Evolutionary conservation across 345 rosid species (phyloP).

Genomic region (Hypericum perforatum): DNA sequence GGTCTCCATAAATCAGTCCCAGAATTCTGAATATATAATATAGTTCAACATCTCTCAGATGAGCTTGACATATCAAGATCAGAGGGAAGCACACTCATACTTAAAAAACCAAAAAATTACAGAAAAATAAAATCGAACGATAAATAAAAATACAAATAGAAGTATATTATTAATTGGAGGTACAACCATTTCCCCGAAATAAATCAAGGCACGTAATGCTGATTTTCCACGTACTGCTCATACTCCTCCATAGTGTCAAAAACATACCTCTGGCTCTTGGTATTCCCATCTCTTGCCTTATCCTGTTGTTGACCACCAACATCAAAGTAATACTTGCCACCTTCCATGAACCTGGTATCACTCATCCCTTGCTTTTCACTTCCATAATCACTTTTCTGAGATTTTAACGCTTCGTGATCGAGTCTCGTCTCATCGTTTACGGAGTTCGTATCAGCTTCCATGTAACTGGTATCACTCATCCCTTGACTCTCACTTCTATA

Average conservation of each 20-base stretch:
- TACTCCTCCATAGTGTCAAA: conserved; percentile 51
- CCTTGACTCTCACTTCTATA: conserved; percentile 3
- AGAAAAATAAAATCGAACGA: too few relatives aligned
- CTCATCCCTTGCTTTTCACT: conserved; percentile 50
- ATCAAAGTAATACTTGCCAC: conserved; percentile 34
- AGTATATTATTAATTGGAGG: too few relatives aligned
- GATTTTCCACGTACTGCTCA: conserved; percentile 21
- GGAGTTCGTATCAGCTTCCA: conserved; percentile 5
- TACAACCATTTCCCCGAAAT: not conserved
- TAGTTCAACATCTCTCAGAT: too few relatives aligned
- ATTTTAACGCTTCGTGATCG: conserved; percentile 5
- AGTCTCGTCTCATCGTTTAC: conserved; percentile 6
- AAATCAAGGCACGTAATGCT: conserved; percentile 32
- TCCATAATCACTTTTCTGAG: conserved; percentile 22
- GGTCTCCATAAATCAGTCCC: too few relatives aligned
- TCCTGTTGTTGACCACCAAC: conserved; percentile 9
- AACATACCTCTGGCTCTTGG: conserved; percentile 23
- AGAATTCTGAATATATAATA: too few relatives aligned
- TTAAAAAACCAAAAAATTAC: too few relatives aligned
- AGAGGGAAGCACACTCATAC: too few relatives aligned
- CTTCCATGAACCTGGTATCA: conserved; percentile 43
- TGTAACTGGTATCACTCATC: not conserved
- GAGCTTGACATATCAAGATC: too few relatives aligned
- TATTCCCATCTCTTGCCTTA: conserved; percentile 11
- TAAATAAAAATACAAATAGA: too few relatives aligned